A percentile compares a stretch with the other conserved stretches of the same genome.
These are phyloP conservation scores for Ustilago cynodontis DNA, from an alignment of 1,284 basidiomycete genomes.

Conservation along the genomic window DNA sequence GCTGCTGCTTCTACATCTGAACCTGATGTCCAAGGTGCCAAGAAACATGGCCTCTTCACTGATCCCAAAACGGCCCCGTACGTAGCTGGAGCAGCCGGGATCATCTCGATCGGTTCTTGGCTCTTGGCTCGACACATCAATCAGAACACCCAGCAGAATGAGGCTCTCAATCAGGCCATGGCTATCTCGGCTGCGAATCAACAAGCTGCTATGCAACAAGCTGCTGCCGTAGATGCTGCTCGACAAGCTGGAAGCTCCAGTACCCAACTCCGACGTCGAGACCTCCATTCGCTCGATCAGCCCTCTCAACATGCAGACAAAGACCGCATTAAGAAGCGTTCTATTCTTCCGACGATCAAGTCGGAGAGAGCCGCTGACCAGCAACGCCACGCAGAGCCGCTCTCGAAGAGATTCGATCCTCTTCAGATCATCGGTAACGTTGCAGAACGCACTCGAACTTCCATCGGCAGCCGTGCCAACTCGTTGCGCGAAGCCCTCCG, in stretches of 20 bases:
- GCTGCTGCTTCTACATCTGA: too few species aligned
- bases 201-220: slow-evolving; percentile 11
- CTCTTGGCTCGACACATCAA: not conserved
- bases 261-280: not conserved
- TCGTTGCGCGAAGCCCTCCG: not conserved
- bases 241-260: slow-evolving; percentile 1
- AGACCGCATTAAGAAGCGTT: not conserved
- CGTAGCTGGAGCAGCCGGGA: not conserved
- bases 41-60: too few species aligned
- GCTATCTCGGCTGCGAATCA: slow-evolving; percentile 3
- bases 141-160: slow-evolving; percentile 3
- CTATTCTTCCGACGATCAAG: slow-evolving; percentile 1
- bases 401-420: slow-evolving; percentile 5
- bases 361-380: not conserved
- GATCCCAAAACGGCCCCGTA: not conserved
- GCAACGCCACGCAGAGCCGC: not conserved
- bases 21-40: too few species aligned
- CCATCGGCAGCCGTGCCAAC: not conserved
- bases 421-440: not conserved
- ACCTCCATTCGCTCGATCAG: not conserved
- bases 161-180: slow-evolving; percentile 9
- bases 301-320: not conserved
- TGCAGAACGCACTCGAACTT: slow-evolving; percentile 1
- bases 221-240: slow-evolving; percentile 3
- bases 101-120: not conserved